These are phyloP conservation scores for Pythium aphanidermatum DNA, from an alignment of 352 stramenopile genomes.

Conservation along the genomic window DNA sequence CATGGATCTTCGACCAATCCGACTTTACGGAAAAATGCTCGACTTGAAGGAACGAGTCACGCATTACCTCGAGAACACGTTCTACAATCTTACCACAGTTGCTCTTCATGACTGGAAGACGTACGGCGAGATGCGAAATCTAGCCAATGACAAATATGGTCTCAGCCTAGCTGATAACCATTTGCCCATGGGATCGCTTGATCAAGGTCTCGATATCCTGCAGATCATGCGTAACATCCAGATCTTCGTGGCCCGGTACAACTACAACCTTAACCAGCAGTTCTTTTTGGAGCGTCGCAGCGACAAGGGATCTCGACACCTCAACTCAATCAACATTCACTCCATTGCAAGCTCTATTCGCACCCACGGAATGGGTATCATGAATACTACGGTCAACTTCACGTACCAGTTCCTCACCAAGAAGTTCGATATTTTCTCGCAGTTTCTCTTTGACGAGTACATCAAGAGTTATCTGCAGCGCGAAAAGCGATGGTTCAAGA, in stretches of 20 bases:
- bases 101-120: conserved; percentile 95
- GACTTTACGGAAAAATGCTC: conserved; percentile 84
- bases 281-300: conserved; percentile 91
- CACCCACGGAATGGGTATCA: conserved; percentile 94
- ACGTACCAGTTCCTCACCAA: conserved; percentile 93
- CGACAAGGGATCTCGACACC: conserved; percentile 87
- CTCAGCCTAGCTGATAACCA: conserved; percentile 88
- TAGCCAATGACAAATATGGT: conserved; percentile 92
- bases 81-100: conserved; percentile 94
- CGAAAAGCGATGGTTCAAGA: conserved; percentile 92
- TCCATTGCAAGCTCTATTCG: conserved; percentile 87
- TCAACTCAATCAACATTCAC: conserved; percentile 93
- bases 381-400: conserved; percentile 95
- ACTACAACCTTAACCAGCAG: conserved; percentile 96
- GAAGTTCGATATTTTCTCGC: conserved; percentile 88
- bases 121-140: conserved; percentile 91
- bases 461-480: conserved; percentile 92
- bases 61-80: conserved; percentile 92
- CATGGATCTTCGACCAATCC: conserved; percentile 81
- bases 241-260: conserved; percentile 88
- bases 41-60: conserved; percentile 84
- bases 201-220: conserved; percentile 91
- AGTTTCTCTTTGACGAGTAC: conserved; percentile 93
- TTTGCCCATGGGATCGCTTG: conserved; percentile 90
- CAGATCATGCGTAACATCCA: conserved; percentile 96